A percentile compares a stretch with the other conserved stretches of the same genome.
These are phyloP conservation scores for Aspergillus sp. DNA, from an alignment of 2,329 filamentous ascomycete species.

Conservation along the genomic window DNA sequence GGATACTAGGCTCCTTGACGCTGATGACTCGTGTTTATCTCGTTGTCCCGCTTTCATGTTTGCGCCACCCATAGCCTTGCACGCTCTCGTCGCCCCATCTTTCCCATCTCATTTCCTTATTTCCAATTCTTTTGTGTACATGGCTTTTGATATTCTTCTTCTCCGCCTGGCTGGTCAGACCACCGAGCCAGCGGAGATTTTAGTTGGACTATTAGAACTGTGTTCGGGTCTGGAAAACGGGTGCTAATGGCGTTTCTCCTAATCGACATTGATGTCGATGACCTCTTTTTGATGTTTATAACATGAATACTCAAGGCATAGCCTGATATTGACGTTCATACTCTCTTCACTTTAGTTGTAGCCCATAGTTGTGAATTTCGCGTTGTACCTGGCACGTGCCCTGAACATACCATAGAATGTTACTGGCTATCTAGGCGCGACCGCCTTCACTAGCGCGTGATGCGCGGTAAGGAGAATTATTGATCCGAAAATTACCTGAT, in stretches of 20 bases:
- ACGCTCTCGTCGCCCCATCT: constrained; percentile 19
- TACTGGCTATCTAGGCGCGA: constrained; percentile 8
- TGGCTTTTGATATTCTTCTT: constrained; percentile 40
- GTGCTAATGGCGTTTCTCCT: constrained; percentile 43
- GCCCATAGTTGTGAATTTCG: not conserved
- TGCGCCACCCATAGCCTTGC: constrained; percentile 21
- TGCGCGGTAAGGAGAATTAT: constrained; percentile 30
- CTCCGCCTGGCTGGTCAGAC: constrained; percentile 23
- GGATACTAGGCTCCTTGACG: constrained; percentile 21
- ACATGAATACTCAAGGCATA: constrained; percentile 32
- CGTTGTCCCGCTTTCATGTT: constrained; percentile 23
- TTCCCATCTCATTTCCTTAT: constrained; percentile 21
- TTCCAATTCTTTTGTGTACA: constrained; percentile 38
- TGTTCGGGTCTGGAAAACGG: constrained; percentile 46
- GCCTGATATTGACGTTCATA: constrained; percentile 21
- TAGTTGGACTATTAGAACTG: constrained; percentile 43
- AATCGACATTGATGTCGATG: constrained; percentile 31
- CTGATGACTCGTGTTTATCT: constrained; percentile 31
- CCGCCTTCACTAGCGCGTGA: constrained; percentile 15
- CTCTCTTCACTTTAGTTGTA: not conserved
- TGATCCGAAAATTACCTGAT: constrained; percentile 27
- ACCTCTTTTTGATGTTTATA: constrained; percentile 32
- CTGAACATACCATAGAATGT: not conserved
- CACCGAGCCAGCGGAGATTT: constrained; percentile 31
- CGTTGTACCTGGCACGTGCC: constrained; percentile 11